These are phyloP conservation scores for Eucalyptus cloeziana DNA, from an alignment of 345 rosid genomes.

Conservation along the genomic window DNA sequence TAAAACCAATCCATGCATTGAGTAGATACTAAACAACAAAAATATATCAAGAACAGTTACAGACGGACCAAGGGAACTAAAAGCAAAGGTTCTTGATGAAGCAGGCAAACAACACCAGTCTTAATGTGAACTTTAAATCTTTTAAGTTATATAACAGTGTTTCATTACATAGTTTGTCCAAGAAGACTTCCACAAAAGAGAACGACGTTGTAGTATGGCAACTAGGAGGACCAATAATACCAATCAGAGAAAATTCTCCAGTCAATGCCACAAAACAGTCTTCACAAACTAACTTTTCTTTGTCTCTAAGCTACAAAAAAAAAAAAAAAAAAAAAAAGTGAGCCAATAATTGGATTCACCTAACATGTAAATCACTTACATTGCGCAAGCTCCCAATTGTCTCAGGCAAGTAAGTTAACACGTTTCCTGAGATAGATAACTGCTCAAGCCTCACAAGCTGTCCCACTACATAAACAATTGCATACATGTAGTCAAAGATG, in stretches of 20 bases:
- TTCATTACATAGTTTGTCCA: not conserved
- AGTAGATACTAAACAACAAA: not conserved
- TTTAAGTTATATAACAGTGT: not conserved
- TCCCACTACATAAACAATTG: conserved; percentile 49
- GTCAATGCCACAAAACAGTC: not conserved
- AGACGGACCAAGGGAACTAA: not conserved
- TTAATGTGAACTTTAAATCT: not conserved
- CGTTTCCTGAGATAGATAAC: conserved; percentile 66
- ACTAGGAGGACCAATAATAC: not conserved
- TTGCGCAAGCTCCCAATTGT: conserved; percentile 94
- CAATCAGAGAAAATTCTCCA: not conserved
- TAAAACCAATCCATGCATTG: not conserved
- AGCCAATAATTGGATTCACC: not conserved
- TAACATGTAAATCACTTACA: conserved; percentile 32
- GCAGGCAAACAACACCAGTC: not conserved
- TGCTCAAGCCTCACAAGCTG: conserved; percentile 87
- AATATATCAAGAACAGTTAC: not conserved
- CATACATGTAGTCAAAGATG: not conserved
- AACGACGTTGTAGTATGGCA: not conserved
- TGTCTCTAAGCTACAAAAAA: not conserved
- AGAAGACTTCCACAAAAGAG: not conserved
- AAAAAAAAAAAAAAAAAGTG: not conserved
- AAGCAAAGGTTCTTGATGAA: not conserved
- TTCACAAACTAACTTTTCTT: not conserved
- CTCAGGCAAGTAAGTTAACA: conserved; percentile 63